phyloP scores from a whole-genome alignment of 495 filamentous ascomycete species.

The Barbatosphaeria neglecta region DNA sequence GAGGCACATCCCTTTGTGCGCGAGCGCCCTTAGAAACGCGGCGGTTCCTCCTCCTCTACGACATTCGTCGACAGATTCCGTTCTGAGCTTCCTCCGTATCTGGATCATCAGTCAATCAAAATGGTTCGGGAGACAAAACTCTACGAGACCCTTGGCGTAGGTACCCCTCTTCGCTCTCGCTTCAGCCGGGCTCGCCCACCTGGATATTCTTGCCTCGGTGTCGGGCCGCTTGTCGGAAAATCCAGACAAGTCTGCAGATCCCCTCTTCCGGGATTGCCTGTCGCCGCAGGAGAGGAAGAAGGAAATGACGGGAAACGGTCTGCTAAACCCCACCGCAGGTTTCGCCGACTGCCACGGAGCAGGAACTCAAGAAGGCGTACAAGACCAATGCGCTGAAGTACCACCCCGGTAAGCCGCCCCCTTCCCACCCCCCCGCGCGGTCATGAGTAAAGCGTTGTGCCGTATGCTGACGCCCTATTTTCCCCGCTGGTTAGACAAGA shows the following conservation, averaged over 20 bases:
- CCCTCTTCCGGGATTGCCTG: not conserved
- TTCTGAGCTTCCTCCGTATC: not conserved
- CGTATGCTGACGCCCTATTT: not conserved
- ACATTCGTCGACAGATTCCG: not conserved
- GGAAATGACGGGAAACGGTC: not conserved
- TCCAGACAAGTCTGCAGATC: not conserved
- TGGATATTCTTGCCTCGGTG: not conserved
- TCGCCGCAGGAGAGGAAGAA: no score
- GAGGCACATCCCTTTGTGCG: not conserved
- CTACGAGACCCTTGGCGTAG: constrained; percentile 79
- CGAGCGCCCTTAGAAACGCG: not conserved
- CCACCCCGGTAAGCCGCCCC: constrained; percentile 63
- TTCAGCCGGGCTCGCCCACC: not conserved
- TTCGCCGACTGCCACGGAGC: constrained; percentile 55
- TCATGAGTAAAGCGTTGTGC: no score
- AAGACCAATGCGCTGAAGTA: constrained; percentile 81
- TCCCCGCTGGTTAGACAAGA: constrained; percentile 98
- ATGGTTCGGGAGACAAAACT: constrained; percentile 89
- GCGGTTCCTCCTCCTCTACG: not conserved
- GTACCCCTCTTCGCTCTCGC: constrained; percentile 16
- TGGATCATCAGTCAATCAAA: constrained; percentile 21
- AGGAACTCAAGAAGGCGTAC: constrained; percentile 81
- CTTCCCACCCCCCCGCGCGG: not conserved
- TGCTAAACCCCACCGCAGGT: constrained; percentile 45
- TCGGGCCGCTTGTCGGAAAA: not conserved